Evolutionary conservation across 768 basidiomycete genomes (phyloP), one percentile per base, ranked within the genome.

Genomic region (Tulasnella sp.): DNA sequence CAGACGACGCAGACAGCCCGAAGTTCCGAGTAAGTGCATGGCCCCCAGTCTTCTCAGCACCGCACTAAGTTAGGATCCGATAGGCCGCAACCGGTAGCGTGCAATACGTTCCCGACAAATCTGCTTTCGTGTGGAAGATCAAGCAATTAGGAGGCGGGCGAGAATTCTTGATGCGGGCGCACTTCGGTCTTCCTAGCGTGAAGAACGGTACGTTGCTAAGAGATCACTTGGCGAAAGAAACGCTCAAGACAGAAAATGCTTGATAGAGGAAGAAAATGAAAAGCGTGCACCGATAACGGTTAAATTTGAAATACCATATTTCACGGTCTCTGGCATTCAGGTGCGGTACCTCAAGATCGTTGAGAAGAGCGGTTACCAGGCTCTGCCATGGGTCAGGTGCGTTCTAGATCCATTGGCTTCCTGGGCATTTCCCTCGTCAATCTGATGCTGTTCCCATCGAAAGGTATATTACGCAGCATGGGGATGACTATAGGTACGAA

Each of bases 71-170:
- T 7, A n/a, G 51, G 13, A 74, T 77, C 61, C 72, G 57, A 32
- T 79, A 98, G 96, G 94, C 97, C 29, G 92, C 96, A 20, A 96
- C 95, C 16, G 98, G 98, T 3, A 93, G 91, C 32, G 98, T 98
- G 3, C 95, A 98, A 80, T 99, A 99, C 82, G 96, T 93, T 1
- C 98, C 97, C 0, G 98, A 99, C 84, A 99, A 98, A 84, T 95
- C 95, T 23, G 95, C 96, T 2, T 99, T 99, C 82, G 94, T 98
- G 1, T 99, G 98, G 98, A 98, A 98, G 85, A 98, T 99, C 85
- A 99, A 99, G 84, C 95, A 97, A 83, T 89, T 99, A 0, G 96
- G 94, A 5, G 98, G 98, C 6, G 94, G 94, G 48, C 90, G 95
- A 51, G 98, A 99, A 83, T 99, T 96, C 85, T 88, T 98, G 76